These are phyloP conservation scores for Fusarium staphyleae DNA, from an alignment of 2,329 filamentous ascomycete genomes.

Conservation along the genomic window DNA sequence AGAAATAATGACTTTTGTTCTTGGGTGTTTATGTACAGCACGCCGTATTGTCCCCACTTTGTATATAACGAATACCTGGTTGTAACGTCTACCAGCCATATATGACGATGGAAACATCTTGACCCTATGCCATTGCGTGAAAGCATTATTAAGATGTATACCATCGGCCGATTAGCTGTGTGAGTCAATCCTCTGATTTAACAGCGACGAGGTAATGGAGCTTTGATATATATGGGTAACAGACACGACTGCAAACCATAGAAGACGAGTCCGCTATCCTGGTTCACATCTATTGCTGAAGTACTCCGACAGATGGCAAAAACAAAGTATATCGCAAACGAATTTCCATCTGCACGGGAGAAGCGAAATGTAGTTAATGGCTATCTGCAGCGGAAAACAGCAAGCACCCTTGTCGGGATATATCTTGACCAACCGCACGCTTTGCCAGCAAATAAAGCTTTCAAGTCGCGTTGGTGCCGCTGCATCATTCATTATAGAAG, in stretches of 20 bases:
- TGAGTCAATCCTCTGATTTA: slow-evolving; percentile 1
- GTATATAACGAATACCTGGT: slow-evolving; percentile 17
- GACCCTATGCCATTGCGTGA: slow-evolving; percentile 2
- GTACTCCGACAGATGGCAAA: neutral
- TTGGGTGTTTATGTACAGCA: slow-evolving; percentile 26
- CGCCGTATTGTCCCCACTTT: slow-evolving; percentile 23
- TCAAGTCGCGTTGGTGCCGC: neutral
- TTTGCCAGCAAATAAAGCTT: slow-evolving; percentile 6
- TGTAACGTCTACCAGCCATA: slow-evolving; percentile 1
- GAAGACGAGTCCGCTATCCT: neutral
- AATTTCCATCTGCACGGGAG: slow-evolving; percentile 3
- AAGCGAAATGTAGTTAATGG: slow-evolving; percentile 17
- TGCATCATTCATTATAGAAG: neutral
- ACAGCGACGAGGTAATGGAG: neutral
- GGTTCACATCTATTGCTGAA: neutral
- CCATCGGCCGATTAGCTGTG: neutral
- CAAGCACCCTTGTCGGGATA: slow-evolving; percentile 24
- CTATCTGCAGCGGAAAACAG: slow-evolving; percentile 32
- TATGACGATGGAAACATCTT: slow-evolving; percentile 12
- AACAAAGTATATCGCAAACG: slow-evolving; percentile 5
- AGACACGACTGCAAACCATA: neutral
- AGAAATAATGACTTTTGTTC: slow-evolving; percentile 46
- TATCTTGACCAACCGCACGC: slow-evolving; percentile 10
- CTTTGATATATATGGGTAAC: neutral
- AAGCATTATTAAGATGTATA: neutral